Evolutionary conservation across 371 early-diverging fungal species (phyloP), one percentile per base, ranked within the genome.

Genomic region (Apophysomyces ossiformis): DNA sequence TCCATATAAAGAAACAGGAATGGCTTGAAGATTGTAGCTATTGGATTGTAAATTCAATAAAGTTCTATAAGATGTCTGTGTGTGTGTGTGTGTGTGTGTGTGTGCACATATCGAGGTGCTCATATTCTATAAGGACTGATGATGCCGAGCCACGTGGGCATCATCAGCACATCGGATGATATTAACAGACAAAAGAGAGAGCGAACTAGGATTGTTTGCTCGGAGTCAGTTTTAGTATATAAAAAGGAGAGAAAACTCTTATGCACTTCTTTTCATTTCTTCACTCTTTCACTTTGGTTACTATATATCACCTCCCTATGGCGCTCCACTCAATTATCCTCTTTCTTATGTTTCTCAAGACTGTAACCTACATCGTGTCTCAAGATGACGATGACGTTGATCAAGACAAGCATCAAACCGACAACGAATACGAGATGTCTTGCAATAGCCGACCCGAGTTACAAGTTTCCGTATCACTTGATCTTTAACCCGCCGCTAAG

Each of bases 1-100:
- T 47, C 78, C 78, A 38, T 78, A 73, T 58, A 78, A 78, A 68
- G 78, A 78, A 67, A 72, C 65, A 13, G 75, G 67, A 65, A 45
- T 59, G 11, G 60, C 50, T 37, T 62, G 39, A 63, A 50, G 21
- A 0, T 21, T 26, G 2, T 50, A 21, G 16, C 21, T 8, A 26
- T 26, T 50, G 21, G 54, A 50, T 50, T 18, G 4, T 5, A 32
- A 16, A 50, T 50, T 5, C 54, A 50, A 50, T 50, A 50, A 50
- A 50, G 54, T 11, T 50, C 9, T 11, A 18, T 26, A 21, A 7
- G 16, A n/a, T 50, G 5, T 50, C 16, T 16, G 4, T 50, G 9
- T 50, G 21, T 21, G 8, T 50, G 21, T 21, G 8, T 16, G 4
- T 50, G 9, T 50, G 5, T 50, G 1, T 16, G 4, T 50, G 9